Conservation (phyloP, 352 stramenopile species). For the Pythium aphanidermatum region DNA sequence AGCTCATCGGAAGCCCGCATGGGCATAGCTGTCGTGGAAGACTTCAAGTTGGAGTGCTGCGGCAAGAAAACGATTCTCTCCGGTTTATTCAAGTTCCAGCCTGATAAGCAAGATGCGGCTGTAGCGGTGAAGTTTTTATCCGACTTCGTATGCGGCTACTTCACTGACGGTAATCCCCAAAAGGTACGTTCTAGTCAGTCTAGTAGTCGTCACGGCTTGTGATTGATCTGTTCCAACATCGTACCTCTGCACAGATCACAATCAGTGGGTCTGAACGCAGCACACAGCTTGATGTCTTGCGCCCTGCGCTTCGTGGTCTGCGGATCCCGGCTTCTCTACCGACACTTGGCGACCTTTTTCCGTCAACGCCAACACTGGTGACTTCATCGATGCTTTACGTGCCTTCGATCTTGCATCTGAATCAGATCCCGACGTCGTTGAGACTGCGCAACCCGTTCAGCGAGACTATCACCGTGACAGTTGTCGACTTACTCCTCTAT, state of each 20-base stretch:
- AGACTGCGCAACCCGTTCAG: slow-evolving; percentile 78
- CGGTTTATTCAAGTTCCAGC: slow-evolving; percentile 59
- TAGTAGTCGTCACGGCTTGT: too few relatives aligned
- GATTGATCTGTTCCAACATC: background rate
- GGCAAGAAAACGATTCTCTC: slow-evolving; percentile 40
- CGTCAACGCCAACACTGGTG: slow-evolving; percentile 60
- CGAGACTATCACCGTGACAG: slow-evolving; percentile 65
- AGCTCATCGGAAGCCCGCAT: slow-evolving; percentile 37
- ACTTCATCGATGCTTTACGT: slow-evolving; percentile 71
- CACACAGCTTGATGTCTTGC: slow-evolving; percentile 51
- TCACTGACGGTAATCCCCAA: slow-evolving; percentile 55
- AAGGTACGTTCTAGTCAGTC: too few relatives aligned
- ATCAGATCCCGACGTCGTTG: slow-evolving; percentile 59
- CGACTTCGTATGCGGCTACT: slow-evolving; percentile 81
- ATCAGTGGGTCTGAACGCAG: slow-evolving; percentile 55
- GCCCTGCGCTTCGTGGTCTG: slow-evolving; percentile 47
- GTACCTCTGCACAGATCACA: slow-evolving; percentile 34
- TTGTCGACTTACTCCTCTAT: slow-evolving; percentile 64
- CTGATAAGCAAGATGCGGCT: slow-evolving; percentile 20
- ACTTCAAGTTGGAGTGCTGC: slow-evolving; percentile 70
- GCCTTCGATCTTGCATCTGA: slow-evolving; percentile 66
- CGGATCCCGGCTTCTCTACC: slow-evolving; percentile 54
- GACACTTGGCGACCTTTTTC: slow-evolving; percentile 60
- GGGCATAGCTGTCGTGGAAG: slow-evolving; percentile 47
- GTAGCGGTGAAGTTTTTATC: slow-evolving; percentile 61